Percentiles rank a stretch among this genome's conserved stretches.
Conservation (phyloP, 2,329 filamentous ascomycete genomes). For the Biscogniauxia sp. region DNA sequence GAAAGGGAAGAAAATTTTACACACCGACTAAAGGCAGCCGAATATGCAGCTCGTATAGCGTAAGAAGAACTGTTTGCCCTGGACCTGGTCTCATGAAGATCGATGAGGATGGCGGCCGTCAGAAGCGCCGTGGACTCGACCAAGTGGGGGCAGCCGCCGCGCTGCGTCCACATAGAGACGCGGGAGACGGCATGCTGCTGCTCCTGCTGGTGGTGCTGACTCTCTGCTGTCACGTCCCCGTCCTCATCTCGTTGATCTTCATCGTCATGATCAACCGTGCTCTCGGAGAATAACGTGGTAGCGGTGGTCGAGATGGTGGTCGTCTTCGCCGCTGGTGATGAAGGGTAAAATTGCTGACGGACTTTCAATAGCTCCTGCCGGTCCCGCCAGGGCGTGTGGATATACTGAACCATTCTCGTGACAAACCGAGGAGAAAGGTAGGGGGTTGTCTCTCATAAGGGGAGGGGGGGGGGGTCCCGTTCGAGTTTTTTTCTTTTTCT, state of each 20-base stretch:
- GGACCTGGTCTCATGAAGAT: conserved; percentile 43
- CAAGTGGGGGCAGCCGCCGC: conserved; percentile 73
- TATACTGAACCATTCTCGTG: conserved; percentile 62
- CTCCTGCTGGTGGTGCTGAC: conserved; percentile 5
- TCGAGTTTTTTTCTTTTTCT: background rate
- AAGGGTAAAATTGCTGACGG: conserved; percentile 61
- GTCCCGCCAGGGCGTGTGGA: conserved; percentile 72
- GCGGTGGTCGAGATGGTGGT: conserved; percentile 14
- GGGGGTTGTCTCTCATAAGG: background rate
- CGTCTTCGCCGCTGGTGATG: background rate
- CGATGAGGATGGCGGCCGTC: conserved; percentile 65
- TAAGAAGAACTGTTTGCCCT: conserved; percentile 46
- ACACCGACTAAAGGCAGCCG: conserved; percentile 71
- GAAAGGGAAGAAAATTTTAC: conserved; percentile 28
- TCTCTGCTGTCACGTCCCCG: conserved; percentile 13
- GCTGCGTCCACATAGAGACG: conserved; percentile 68
- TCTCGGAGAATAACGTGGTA: conserved; percentile 3
- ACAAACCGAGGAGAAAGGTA: background rate
- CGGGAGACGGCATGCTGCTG: conserved; percentile 53
- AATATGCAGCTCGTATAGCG: conserved; percentile 67
- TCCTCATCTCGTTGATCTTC: conserved; percentile 8
- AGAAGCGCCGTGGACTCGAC: conserved; percentile 76
- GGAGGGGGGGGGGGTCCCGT: background rate
- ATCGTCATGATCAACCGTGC: conserved; percentile 3
- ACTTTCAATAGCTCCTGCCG: conserved; percentile 64